phyloP scores from a whole-genome alignment of 176 grass and related monocot species.

The Hyparrhenia diplandra region DNA sequence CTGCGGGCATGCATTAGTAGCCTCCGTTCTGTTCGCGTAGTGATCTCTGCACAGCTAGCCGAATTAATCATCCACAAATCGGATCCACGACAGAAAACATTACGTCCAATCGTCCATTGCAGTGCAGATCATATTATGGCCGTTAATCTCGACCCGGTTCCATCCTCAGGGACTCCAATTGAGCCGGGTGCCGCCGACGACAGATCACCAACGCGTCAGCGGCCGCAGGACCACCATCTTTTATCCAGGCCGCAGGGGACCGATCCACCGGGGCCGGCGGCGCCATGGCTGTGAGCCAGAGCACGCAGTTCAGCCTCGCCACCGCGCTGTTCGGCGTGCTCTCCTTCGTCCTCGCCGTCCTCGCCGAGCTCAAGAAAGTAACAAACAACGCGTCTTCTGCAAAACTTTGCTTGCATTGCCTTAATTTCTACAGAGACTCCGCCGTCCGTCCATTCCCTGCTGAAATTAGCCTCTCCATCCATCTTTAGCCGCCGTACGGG shows the following conservation, averaged over 20 bases:
- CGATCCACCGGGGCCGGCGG: not conserved
- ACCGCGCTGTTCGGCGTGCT: constrained; percentile 38
- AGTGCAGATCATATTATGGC: not conserved
- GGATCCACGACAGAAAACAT: not conserved
- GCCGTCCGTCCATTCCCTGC: not conserved
- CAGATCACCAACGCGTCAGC: not conserved
- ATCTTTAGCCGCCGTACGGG: constrained; percentile 39
- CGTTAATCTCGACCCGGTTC: not conserved
- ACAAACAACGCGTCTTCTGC: too few relatives aligned
- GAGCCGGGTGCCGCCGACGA: not conserved
- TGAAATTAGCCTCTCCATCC: not conserved
- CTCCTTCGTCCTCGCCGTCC: constrained; percentile 45
- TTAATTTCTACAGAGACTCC: too few relatives aligned
- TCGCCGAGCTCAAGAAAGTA: constrained; percentile 61
- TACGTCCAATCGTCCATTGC: too few relatives aligned
- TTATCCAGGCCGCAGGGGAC: too few relatives aligned
- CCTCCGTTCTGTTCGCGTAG: not conserved
- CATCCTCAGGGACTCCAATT: constrained; percentile 2
- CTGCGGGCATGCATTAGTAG: not conserved
- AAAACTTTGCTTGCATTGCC: not conserved
- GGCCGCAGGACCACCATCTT: too few relatives aligned
- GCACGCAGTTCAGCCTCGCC: constrained; percentile 10
- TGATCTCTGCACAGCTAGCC: not conserved
- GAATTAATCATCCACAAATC: not conserved
- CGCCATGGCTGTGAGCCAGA: constrained; percentile 41